Conservation (phyloP, 495 filamentous ascomycete genomes). For the Aspergillus egyptiacus region DNA sequence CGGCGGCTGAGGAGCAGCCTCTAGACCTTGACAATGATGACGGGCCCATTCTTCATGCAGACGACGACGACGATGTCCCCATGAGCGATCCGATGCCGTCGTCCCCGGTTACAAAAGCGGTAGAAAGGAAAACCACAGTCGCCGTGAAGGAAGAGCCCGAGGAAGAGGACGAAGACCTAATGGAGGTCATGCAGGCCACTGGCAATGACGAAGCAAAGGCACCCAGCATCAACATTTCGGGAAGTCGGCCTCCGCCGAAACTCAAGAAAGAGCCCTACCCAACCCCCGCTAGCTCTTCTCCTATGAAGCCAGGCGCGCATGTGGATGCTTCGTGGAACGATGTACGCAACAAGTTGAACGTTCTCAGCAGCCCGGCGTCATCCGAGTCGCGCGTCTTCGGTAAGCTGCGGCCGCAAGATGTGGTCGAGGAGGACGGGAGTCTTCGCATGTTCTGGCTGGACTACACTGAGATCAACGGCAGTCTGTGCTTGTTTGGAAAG, state of each 20-base stretch:
- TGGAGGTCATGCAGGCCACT: conserved; percentile 76
- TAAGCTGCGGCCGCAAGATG: conserved; percentile 74
- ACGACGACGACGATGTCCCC: conserved; percentile 60
- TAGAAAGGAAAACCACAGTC: conserved; percentile 61
- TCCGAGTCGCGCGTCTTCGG: conserved; percentile 57
- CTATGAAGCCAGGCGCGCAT: conserved; percentile 52
- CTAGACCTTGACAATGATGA: conserved; percentile 46
- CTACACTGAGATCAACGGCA: conserved; percentile 89
- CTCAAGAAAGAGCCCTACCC: conserved; percentile 60
- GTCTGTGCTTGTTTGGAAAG: conserved; percentile 91
- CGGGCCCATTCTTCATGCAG: conserved; percentile 42
- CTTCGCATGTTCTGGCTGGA: conserved; percentile 96
- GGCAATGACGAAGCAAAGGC: conserved; percentile 55
- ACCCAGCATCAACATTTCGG: conserved; percentile 78
- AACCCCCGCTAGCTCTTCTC: conserved; percentile 70
- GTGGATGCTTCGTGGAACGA: conserved; percentile 86
- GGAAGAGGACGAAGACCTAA: conserved; percentile 72
- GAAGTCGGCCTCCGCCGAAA: conserved; percentile 73
- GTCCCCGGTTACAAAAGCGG: conserved; percentile 76
- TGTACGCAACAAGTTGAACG: conserved; percentile 79
- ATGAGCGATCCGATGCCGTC: conserved; percentile 86
- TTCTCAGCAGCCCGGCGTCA: conserved; percentile 64
- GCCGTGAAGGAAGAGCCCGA: conserved; percentile 62
- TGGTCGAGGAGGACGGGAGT: conserved; percentile 84
- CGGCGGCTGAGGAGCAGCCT: conserved; percentile 32